A percentile compares a stretch with the other conserved stretches of the same genome.
Evolutionary conservation across 2,329 filamentous ascomycete genomes (phyloP).

Genomic region (Fusarium sp.): DNA sequence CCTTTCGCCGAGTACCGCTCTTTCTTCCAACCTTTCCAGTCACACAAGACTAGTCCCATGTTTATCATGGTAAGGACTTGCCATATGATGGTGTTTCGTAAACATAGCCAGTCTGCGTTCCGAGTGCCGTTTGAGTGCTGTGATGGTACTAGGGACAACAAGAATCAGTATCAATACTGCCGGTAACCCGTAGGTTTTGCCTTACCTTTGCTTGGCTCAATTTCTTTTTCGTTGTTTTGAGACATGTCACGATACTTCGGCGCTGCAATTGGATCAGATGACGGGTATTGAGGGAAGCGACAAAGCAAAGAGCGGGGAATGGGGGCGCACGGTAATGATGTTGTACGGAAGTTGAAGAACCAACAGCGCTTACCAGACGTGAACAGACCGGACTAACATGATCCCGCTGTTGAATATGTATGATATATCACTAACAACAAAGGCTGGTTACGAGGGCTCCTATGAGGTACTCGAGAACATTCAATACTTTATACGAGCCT

Average conservation of each 20-base stretch:
- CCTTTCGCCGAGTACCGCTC: too few relatives aligned
- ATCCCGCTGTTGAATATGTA: too few relatives aligned
- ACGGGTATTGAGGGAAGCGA: background rate
- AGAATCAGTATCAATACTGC: too few relatives aligned
- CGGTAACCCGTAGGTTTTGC: too few relatives aligned
- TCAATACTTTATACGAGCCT: accelerated
- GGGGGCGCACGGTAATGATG: background rate
- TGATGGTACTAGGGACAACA: background rate
- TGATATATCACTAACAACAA: background rate
- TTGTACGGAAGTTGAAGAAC: accelerated
- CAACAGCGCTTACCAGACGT: background rate
- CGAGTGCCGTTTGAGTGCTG: background rate
- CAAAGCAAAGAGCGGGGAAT: background rate
- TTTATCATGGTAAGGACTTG: background rate
- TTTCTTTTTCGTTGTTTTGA: background rate
- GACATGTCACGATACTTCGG: accelerated
- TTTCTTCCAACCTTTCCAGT: too few relatives aligned
- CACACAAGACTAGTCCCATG: too few relatives aligned
- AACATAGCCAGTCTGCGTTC: background rate
- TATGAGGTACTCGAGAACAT: accelerated
- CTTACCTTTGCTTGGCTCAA: background rate
- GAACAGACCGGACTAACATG: background rate
- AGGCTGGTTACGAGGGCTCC: accelerated
- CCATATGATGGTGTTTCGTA: background rate
- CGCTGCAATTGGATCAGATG: background rate